Conservation (phyloP, 2,329 filamentous ascomycete species). For the Xylariaceae sp. region DNA sequence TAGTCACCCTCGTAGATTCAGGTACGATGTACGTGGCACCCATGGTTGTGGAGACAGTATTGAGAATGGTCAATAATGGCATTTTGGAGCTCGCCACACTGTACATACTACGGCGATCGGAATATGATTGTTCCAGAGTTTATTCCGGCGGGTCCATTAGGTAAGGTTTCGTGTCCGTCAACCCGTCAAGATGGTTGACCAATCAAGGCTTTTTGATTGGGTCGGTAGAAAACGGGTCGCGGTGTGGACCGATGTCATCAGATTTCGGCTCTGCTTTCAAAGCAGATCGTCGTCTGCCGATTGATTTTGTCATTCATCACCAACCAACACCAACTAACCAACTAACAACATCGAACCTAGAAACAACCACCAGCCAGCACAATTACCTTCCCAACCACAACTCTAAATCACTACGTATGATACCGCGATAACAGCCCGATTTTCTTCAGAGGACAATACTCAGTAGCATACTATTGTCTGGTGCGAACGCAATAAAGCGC, state of each 20-base stretch:
- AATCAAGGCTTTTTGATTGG: constrained; percentile 41
- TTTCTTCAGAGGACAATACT: background rate
- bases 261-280: constrained; percentile 25
- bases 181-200: constrained; percentile 31
- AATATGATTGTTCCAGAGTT: background rate
- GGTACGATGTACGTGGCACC: background rate
- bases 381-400: background rate
- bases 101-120: background rate
- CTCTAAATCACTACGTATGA: background rate
- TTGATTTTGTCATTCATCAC: constrained; percentile 26
- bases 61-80: no score
- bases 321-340: constrained; percentile 6
- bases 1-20: background rate
- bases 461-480: background rate
- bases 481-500: no score
- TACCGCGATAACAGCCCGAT: background rate
- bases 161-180: no score
- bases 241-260: constrained; percentile 36
- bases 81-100: no score
- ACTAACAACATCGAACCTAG: background rate
- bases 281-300: constrained; percentile 34
- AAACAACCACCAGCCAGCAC: background rate
- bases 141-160: no score
- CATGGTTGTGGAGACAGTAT: background rate
- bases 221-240: constrained; percentile 38